Conservation (phyloP, 257 asterid genomes). For the Craterostigma plantagineum region DNA sequence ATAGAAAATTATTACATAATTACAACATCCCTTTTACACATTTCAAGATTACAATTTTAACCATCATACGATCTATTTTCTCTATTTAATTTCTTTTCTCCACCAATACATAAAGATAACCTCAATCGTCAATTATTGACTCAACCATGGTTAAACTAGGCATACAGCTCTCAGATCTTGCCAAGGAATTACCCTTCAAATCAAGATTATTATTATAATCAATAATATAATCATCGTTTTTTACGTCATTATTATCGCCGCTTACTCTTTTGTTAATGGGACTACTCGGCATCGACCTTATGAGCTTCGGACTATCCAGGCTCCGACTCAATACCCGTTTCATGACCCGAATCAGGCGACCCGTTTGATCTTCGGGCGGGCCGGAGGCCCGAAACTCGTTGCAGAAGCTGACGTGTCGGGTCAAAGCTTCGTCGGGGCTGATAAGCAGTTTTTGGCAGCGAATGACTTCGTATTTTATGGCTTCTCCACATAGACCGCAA, state of each 20-base stretch:
- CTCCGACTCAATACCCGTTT: slow-evolving; percentile 34
- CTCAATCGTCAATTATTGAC: no score
- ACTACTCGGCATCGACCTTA: slow-evolving; percentile 55
- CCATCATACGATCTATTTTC: no score
- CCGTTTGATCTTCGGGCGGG: slow-evolving; percentile 36
- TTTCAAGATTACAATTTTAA: no score
- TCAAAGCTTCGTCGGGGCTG: slow-evolving; percentile 52
- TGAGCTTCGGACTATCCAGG: slow-evolving; percentile 34
- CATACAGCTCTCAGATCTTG: slow-evolving; percentile 62
- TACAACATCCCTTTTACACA: no score
- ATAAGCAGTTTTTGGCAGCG: slow-evolving; percentile 38
- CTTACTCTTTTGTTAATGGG: slow-evolving; percentile 29
- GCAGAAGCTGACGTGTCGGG: slow-evolving; percentile 51
- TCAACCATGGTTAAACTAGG: slow-evolving; percentile 32
- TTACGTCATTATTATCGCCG: neutral
- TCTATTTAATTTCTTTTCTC: no score
- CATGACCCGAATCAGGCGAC: slow-evolving; percentile 42
- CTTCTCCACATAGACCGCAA: slow-evolving; percentile 90
- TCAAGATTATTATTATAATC: slow-evolving; percentile 9
- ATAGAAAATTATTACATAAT: no score
- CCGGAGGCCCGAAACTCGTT: slow-evolving; percentile 32
- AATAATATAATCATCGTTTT: neutral
- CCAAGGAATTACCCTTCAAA: slow-evolving; percentile 13
- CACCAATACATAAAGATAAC: no score
- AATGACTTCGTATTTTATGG: slow-evolving; percentile 61